These are phyloP conservation scores for Lipomyces starkeyi DNA, from an alignment of 805 yeast species.

Conservation along the genomic window DNA sequence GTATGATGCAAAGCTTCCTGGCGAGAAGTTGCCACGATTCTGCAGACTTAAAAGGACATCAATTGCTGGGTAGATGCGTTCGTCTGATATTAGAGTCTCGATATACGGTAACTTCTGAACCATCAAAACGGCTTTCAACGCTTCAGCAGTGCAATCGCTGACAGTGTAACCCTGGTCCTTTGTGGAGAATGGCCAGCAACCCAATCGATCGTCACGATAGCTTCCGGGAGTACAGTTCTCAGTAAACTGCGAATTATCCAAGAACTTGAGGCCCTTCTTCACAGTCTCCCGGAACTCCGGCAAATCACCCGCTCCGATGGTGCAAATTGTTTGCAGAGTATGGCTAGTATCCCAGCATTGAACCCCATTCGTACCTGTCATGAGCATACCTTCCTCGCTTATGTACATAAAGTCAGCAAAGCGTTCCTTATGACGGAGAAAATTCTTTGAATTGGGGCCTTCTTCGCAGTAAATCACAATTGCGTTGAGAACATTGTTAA, in stretches of 20 bases:
- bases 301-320: slow-evolving; percentile 75
- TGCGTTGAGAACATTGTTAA: slow-evolving; percentile 82
- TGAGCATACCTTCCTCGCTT: slow-evolving; percentile 89
- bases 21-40: slow-evolving; percentile 76
- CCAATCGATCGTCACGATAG: slow-evolving; percentile 80
- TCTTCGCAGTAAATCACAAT: slow-evolving; percentile 72
- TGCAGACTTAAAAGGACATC: slow-evolving; percentile 80
- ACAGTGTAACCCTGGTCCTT: slow-evolving; percentile 96
- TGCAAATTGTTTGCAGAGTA: slow-evolving; percentile 79
- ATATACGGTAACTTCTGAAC: slow-evolving; percentile 64
- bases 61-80: slow-evolving; percentile 67
- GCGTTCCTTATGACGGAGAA: slow-evolving; percentile 59
- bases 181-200: slow-evolving; percentile 97
- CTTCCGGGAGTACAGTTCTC: slow-evolving; percentile 77
- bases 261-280: slow-evolving; percentile 68
- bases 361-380: slow-evolving; percentile 96
- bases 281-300: slow-evolving; percentile 71
- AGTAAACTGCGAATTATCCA: slow-evolving; percentile 83
- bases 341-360: slow-evolving; percentile 98
- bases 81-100: slow-evolving; percentile 51
- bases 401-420: slow-evolving; percentile 79
- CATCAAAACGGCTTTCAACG: slow-evolving; percentile 92
- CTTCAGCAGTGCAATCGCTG: slow-evolving; percentile 96
- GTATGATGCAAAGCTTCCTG: slow-evolving; percentile 91
- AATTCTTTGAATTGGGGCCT: slow-evolving; percentile 69